These are phyloP conservation scores for Aspergillus luchuensis DNA, from an alignment of 2,329 filamentous ascomycete species.

Conservation along the genomic window DNA sequence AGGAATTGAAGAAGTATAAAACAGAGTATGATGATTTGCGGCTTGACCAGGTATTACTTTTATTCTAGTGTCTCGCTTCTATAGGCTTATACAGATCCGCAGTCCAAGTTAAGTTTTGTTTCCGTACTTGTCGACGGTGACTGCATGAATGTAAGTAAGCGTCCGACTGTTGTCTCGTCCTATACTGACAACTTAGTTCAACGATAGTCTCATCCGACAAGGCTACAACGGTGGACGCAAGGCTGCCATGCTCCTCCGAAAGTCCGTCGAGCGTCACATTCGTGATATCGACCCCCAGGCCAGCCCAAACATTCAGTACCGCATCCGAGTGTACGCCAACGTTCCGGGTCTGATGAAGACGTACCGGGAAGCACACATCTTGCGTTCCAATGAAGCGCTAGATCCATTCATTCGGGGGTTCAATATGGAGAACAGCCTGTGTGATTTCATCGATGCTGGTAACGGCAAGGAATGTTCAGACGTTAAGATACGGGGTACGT, in stretches of 20 bases:
- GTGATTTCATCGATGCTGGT: constrained; percentile 47
- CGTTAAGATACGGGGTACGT: constrained; percentile 44
- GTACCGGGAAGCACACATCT: constrained; percentile 34
- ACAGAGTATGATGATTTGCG: constrained; percentile 7
- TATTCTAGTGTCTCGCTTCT: too few relatives aligned
- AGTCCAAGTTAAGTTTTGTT: constrained; percentile 30
- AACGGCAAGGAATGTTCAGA: constrained; percentile 49
- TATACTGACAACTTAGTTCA: constrained; percentile 30
- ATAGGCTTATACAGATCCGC: background rate
- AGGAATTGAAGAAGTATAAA: constrained; percentile 5
- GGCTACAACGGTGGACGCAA: constrained; percentile 36
- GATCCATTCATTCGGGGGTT: constrained; percentile 45
- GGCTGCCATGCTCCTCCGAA: constrained; percentile 29
- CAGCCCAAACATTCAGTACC: constrained; percentile 30
- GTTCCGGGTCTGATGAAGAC: constrained; percentile 37
- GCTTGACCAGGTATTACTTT: constrained; percentile 13
- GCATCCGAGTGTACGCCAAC: constrained; percentile 45
- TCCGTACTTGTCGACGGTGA: constrained; percentile 45
- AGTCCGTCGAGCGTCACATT: constrained; percentile 29
- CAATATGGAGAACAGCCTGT: constrained; percentile 42
- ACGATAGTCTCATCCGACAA: constrained; percentile 33
- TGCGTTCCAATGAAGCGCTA: constrained; percentile 29
- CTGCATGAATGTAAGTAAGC: constrained; percentile 38
- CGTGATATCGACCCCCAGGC: constrained; percentile 19
- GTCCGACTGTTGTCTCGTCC: background rate